Evolutionary conservation across 202 grass and related monocot species (phyloP).

Genomic region (Elaeis oleifera): DNA sequence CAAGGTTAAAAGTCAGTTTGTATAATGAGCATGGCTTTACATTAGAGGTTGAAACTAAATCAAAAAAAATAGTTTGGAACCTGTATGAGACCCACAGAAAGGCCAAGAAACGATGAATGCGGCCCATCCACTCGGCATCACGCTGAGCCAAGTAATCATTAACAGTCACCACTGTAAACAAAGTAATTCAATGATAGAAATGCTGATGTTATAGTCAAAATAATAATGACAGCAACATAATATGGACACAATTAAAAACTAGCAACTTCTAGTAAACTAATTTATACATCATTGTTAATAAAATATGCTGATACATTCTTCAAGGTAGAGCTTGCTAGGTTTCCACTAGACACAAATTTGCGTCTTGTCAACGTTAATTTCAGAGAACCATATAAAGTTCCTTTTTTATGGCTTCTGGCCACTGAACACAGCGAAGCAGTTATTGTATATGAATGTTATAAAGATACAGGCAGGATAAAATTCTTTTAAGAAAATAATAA

Average conservation of each 20-base stretch:
- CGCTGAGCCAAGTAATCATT: slow-evolving; percentile 97
- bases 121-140: slow-evolving; percentile 99
- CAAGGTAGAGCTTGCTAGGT: background rate
- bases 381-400: too few species aligned
- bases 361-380: too few species aligned
- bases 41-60: background rate
- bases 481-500: too few species aligned
- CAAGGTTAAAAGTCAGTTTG: too few species aligned
- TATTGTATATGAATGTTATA: too few species aligned
- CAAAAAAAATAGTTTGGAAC: slow-evolving; percentile 25
- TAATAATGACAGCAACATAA: slow-evolving; percentile 4
- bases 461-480: too few species aligned
- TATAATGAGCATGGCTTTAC: too few species aligned
- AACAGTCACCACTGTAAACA: slow-evolving; percentile 87
- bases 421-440: too few species aligned
- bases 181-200: slow-evolving; percentile 8
- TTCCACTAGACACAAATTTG: too few species aligned
- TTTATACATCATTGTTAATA: background rate
- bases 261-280: too few species aligned
- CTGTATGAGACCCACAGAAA: slow-evolving; percentile 85
- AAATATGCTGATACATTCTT: background rate
- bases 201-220: too few species aligned
- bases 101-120: slow-evolving; percentile 88
- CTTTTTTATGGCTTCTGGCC: too few species aligned
- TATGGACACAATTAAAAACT: slow-evolving; percentile 6